phyloP scores from a whole-genome alignment of 78 protist genomes.

The Dictyostelium purpureum region DNA sequence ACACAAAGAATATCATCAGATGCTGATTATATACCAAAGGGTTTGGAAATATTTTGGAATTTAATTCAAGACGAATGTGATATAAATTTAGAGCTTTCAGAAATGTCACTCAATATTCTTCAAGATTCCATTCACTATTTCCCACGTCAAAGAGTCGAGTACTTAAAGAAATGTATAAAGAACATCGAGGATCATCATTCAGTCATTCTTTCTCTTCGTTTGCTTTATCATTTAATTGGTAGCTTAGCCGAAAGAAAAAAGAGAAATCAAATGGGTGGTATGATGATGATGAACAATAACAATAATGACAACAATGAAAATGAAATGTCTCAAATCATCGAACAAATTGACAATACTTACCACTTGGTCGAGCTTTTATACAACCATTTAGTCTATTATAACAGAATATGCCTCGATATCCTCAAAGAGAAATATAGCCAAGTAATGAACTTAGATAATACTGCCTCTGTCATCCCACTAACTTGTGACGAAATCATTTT shows the following conservation, averaged over 20 bases:
- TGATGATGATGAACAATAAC: neutral
- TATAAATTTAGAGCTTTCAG: slow-evolving; percentile 3
- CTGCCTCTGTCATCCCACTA: neutral
- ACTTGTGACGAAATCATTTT: neutral
- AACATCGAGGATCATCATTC: slow-evolving; percentile 12
- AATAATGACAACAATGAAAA: neutral
- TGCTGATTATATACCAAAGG: neutral
- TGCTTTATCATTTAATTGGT: neutral
- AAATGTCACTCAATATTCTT: neutral
- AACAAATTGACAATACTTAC: neutral
- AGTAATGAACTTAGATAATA: too few species aligned
- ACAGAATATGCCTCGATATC: too few species aligned
- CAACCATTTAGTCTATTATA: slow-evolving; percentile 24
- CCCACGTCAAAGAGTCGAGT: neutral
- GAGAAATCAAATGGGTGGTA: neutral
- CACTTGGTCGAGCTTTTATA: slow-evolving; percentile 14
- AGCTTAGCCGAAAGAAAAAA: slow-evolving; percentile 10
- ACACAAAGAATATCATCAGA: slow-evolving; percentile 8
- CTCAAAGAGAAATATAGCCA: neutral
- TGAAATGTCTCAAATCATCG: neutral
- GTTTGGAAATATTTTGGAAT: slow-evolving; percentile 41
- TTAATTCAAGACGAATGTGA: slow-evolving; percentile 31
- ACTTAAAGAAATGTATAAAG: slow-evolving; percentile 29
- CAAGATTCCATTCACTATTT: slow-evolving; percentile 13
- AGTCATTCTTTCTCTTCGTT: slow-evolving; percentile 30